A percentile compares a stretch with the other conserved stretches of the same genome.
phyloP scores from a whole-genome alignment of 23 red algal species.

The Gracilaria vermiculophylla region DNA sequence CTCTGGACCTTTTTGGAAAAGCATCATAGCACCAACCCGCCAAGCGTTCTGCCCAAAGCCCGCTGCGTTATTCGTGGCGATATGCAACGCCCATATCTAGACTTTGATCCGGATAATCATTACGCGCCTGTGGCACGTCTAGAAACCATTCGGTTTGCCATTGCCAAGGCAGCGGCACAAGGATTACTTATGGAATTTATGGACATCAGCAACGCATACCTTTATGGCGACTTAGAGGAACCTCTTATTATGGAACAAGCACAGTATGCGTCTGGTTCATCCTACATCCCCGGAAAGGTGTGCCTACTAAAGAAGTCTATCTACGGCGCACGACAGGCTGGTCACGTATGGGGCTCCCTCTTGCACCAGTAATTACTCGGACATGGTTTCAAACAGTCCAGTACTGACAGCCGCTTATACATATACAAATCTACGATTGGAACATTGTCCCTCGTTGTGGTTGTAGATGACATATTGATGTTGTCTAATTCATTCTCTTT shows the following conservation, averaged over 20 bases:
- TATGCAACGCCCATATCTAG: not conserved
- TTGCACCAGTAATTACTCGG: not conserved
- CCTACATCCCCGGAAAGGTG: not conserved
- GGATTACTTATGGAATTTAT: not conserved
- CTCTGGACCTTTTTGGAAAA: not conserved
- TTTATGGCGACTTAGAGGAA: not conserved
- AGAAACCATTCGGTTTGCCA: not conserved
- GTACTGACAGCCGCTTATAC: too few relatives aligned
- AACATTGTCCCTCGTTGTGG: too few relatives aligned
- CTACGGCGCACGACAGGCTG: not conserved
- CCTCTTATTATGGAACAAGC: not conserved
- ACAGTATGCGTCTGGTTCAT: not conserved
- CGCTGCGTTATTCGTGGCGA: not conserved
- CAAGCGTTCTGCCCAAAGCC: not conserved
- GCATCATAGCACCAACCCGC: not conserved
- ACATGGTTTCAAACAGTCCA: not conserved
- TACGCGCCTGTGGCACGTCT: not conserved
- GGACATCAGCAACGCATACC: not conserved
- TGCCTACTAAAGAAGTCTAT: not conserved
- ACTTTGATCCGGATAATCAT: not conserved
- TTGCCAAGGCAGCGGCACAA: not conserved
- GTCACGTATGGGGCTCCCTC: not conserved
- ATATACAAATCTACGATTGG: too few relatives aligned
- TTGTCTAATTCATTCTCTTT: too few relatives aligned
- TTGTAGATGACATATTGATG: too few relatives aligned